Evolutionary conservation across 306 rosid species (phyloP), one percentile per base, ranked within the genome.

Genomic region (Calophaca sinica): DNA sequence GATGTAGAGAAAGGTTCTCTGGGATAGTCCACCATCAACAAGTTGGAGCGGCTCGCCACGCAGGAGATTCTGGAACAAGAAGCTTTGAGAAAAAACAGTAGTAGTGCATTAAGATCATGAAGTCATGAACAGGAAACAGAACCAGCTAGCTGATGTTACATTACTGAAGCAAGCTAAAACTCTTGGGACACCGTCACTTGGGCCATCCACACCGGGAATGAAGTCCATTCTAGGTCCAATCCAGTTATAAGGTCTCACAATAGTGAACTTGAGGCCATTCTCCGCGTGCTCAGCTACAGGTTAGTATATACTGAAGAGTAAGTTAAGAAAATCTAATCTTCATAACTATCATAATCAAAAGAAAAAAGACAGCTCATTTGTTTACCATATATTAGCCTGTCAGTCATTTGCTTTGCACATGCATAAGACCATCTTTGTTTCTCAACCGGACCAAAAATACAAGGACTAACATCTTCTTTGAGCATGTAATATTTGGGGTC

Each of bases 211-310:
- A 14, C 96, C 97, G 29, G 97, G 97, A 64, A 90, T 93, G 88
- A 93, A 93, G 87, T 93, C 96, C 96, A 93, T 93, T 76, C 96
- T 81, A 42, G 96, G 98, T n/a, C 98, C 96, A 52, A 90, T 90
- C 98, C 96, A 93, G 84, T 88, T 90, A 28, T 87, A 93, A 14
- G 98, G 98, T 73, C 96, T 83, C 58, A 90, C 98, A 75, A 90
- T 89, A 12, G 98, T 86, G 79, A 86, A 90, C 71, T 89, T 88
- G 2, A 90, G 82, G 68, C 89, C 98, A 82, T 93, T 90, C 86
- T 88, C 94, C 4, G 90, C 93, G 41, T 91, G 88, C 85, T 93
- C 94, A 39, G 96, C 93, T 90, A 81, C 76, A 80, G 31, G 9
- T 45, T 57, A 35, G 39, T 62, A 69, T 31, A 50, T 42, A 72